A percentile compares a stretch with the other conserved stretches of the same genome.
phyloP scores from a whole-genome alignment of 495 filamentous ascomycete species.

The Penicillium bialowiezense region DNA sequence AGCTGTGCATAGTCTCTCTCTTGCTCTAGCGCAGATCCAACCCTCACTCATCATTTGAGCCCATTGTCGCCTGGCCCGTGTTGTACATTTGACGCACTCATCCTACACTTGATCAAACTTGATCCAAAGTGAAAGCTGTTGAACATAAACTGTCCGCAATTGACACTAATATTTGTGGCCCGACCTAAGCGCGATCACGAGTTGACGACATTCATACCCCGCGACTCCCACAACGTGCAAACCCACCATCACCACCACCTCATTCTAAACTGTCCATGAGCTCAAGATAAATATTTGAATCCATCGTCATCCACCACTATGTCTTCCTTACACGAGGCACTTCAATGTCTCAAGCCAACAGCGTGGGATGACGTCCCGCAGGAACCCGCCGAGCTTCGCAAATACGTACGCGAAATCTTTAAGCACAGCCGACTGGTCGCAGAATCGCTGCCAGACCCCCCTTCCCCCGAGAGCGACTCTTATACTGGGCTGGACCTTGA shows the following conservation, averaged over 20 bases:
- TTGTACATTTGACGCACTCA: neutral
- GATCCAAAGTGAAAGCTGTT: too few relatives aligned
- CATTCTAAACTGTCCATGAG: neutral
- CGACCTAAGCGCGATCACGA: neutral
- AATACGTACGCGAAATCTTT: constrained; percentile 61
- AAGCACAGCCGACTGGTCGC: constrained; percentile 63
- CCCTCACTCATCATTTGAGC: too few relatives aligned
- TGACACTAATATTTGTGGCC: neutral
- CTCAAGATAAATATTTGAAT: neutral
- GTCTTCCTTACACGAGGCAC: constrained; percentile 67
- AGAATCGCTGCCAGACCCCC: constrained; percentile 71
- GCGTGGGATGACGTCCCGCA: constrained; percentile 61
- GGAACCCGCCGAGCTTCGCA: constrained; percentile 45
- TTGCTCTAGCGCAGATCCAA: too few relatives aligned
- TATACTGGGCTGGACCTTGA: constrained; percentile 2
- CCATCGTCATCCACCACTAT: constrained; percentile 35
- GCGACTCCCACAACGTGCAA: neutral
- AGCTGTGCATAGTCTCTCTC: too few relatives aligned
- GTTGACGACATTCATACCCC: neutral
- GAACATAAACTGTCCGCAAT: too few relatives aligned
- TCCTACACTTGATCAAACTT: neutral
- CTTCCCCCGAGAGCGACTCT: constrained; percentile 19
- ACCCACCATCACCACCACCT: neutral
- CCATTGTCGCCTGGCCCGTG: neutral
- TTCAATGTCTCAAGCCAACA: constrained; percentile 69